phyloP scores from a whole-genome alignment of 495 filamentous ascomycete species.

The Podospora australis region DNA sequence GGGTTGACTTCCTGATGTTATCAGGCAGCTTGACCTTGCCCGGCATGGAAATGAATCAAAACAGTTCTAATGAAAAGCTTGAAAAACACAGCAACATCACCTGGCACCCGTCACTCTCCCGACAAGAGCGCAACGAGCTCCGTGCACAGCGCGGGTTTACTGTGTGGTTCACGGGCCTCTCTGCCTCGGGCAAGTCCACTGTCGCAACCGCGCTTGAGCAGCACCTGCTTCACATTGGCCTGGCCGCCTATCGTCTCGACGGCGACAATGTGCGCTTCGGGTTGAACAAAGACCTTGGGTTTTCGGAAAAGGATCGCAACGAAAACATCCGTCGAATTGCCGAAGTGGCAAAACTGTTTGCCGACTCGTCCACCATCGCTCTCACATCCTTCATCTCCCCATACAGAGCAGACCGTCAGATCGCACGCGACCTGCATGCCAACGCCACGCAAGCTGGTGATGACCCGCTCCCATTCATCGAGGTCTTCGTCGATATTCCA shows the following conservation, averaged over 20 bases:
- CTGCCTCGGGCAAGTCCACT: constrained; percentile 92
- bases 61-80: no score
- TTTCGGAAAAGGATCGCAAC: constrained; percentile 84
- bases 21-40: background rate
- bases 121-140: constrained; percentile 69
- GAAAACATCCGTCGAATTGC: constrained; percentile 97
- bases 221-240: constrained; percentile 75
- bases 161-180: constrained; percentile 95
- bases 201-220: constrained; percentile 94
- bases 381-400: constrained; percentile 97
- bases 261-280: constrained; percentile 99
- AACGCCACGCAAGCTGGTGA: constrained; percentile 42
- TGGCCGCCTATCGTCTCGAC: constrained; percentile 87
- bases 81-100: constrained; percentile 98
- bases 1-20: no score
- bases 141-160: constrained; percentile 87
- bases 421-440: constrained; percentile 73
- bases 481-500: constrained; percentile 84
- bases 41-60: no score
- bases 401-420: constrained; percentile 75
- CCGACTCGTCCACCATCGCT: constrained; percentile 78
- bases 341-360: constrained; percentile 92
- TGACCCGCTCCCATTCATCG: constrained; percentile 73
- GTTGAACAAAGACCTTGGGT: constrained; percentile 93
- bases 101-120: constrained; percentile 88